phyloP scores from a whole-genome alignment of 2,329 filamentous ascomycete species.

The Aspergillus thermomutatus region DNA sequence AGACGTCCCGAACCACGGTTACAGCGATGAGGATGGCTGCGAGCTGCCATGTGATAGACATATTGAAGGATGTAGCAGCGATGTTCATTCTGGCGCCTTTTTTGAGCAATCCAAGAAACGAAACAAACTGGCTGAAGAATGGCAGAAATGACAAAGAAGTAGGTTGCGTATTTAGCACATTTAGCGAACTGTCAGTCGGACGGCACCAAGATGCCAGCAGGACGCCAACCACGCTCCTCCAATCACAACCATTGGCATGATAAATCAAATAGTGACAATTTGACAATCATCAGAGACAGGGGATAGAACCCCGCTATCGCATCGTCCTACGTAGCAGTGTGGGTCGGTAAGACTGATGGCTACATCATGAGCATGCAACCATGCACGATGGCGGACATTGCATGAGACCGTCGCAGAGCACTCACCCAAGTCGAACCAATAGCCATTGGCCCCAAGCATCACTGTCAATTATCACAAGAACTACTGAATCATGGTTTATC shows the following conservation, averaged over 20 bases:
- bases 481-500: no score
- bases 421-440: no score
- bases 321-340: no score
- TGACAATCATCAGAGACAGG: background rate
- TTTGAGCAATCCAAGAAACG: background rate
- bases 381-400: background rate
- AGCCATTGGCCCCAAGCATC: no score
- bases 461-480: no score
- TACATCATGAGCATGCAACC: background rate
- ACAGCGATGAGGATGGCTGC: background rate
- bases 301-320: background rate
- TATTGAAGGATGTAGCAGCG: background rate
- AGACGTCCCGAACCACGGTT: conserved; percentile 2
- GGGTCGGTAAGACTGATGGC: background rate
- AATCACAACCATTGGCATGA: background rate
- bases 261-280: background rate
- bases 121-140: no score
- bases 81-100: background rate
- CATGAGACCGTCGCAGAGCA: background rate
- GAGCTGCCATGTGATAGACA: conserved; percentile 1
- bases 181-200: background rate
- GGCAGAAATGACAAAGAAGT: background rate
- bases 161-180: background rate
- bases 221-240: background rate
- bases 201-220: background rate